phyloP scores from a whole-genome alignment of 345 rosid species.

The Rhodamnia argentea region DNA sequence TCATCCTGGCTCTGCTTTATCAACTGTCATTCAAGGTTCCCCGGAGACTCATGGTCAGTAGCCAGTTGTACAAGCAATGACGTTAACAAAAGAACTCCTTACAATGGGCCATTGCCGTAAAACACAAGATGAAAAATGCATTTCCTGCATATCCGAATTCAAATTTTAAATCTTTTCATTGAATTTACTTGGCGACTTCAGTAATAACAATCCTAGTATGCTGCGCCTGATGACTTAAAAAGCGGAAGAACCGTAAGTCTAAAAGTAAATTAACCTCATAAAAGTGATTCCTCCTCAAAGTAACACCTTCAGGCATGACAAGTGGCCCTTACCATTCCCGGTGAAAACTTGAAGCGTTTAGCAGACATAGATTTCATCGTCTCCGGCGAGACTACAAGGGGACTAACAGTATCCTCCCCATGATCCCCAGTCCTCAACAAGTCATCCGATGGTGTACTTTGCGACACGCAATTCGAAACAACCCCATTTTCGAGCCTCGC shows the following conservation, averaged over 20 bases:
- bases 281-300: neutral
- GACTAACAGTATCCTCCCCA: slow-evolving; percentile 5
- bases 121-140: neutral
- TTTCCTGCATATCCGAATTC: neutral
- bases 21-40: slow-evolving; percentile 25
- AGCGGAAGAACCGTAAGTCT: neutral
- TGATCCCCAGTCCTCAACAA: neutral
- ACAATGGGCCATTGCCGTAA: neutral
- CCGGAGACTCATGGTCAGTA: neutral
- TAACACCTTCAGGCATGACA: neutral
- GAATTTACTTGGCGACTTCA: neutral
- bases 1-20: slow-evolving; percentile 94
- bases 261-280: neutral
- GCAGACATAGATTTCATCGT: slow-evolving; percentile 33
- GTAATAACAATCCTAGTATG: neutral
- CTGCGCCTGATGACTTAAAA: neutral
- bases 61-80: neutral
- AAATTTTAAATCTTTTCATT: neutral
- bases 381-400: slow-evolving; percentile 40
- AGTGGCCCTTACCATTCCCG: slow-evolving; percentile 54
- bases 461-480: neutral
- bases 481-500: neutral
- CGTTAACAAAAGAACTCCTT: neutral
- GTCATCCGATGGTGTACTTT: slow-evolving; percentile 10
- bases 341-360: slow-evolving; percentile 75